Evolutionary conservation across 352 stramenopile species (phyloP), one percentile per base, ranked within the genome.

Genomic region (Globisporangium ultimum): DNA sequence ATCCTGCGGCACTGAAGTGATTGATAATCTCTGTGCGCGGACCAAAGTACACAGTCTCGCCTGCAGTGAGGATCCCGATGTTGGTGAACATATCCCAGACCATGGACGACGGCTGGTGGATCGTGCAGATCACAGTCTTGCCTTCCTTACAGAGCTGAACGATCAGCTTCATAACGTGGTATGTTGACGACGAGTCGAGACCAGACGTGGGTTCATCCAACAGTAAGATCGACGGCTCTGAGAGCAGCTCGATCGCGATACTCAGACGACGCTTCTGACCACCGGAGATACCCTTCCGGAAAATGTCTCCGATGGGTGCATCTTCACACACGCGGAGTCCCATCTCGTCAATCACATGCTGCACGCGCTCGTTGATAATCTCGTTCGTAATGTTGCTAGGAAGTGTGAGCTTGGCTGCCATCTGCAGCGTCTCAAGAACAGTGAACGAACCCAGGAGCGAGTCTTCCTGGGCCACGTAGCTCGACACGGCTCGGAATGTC

Each of bases 191-290:
- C 17, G 85, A 79, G 68, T 98, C 95, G 15, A 98, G 72, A 0
- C 91, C 90, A 11, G 76, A 95, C 0, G 93, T 98, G 2, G 95
- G 93, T 58, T 98, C 96, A 56, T 98, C 95, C 20, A 99, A 71
- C 24, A 99, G 87, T 38, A 99, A 62, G 34, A 98, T 71, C n/a
- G 94, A 91, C 49, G 96, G 96, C 58, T 98, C 96, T 0, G 90
- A 86, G 0, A 98, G 84, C 38, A 99, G 68, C 71, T 99, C 93
- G 15, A 97, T 69, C 5, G 83, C 96, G 60, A 98, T 98, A 1
- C 88, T 91, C 15, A 98, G 76, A 17, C 95, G 68, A 64, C 98
- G 97, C 45, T 84, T 82, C 66, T 99, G 74, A 76, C 90, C 76
- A 76, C 90, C 72, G 0, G 80, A 91, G 43, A 97, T 80, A 0